Evolutionary conservation across 2,329 filamentous ascomycete genomes (phyloP).

Genomic region (Penicillium sp.): DNA sequence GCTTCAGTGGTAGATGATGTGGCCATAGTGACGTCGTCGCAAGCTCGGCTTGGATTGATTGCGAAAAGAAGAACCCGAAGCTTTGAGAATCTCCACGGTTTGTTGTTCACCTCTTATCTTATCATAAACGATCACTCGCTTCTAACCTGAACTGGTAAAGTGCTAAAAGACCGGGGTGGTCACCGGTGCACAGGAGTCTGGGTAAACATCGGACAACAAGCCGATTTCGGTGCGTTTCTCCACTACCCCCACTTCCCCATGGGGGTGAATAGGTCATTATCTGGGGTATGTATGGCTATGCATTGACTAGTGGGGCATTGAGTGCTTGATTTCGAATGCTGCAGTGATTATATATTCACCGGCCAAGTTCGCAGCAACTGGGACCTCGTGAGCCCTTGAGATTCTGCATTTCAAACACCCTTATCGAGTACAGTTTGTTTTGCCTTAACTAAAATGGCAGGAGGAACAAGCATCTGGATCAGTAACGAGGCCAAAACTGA

Average conservation of each 20-base stretch:
- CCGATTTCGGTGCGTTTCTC: slow-evolving; percentile 5
- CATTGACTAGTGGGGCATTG: not conserved
- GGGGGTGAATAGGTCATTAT: slow-evolving; percentile 9
- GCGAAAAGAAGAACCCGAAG: not conserved
- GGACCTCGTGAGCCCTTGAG: not conserved
- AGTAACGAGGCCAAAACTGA: slow-evolving; percentile 40
- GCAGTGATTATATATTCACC: not conserved
- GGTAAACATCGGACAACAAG: slow-evolving; percentile 4
- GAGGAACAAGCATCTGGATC: slow-evolving; percentile 41
- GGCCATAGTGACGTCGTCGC: slow-evolving; percentile 1
- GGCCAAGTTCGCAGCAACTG: not conserved
- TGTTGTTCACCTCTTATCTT: slow-evolving; percentile 4
- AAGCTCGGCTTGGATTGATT: not conserved
- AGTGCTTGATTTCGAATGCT: not conserved
- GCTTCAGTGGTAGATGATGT: not conserved
- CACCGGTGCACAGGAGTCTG: not conserved
- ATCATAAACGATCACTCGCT: not conserved
- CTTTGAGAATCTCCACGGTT: not conserved
- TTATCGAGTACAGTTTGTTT: no score
- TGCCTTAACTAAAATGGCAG: slow-evolving; percentile 31
- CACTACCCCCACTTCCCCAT: slow-evolving; percentile 17
- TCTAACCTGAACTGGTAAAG: not conserved
- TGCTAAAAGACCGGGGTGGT: slow-evolving; percentile 9
- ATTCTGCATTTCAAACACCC: not conserved
- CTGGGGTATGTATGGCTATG: not conserved